Percentiles rank a stretch among this genome's conserved stretches.
Evolutionary conservation across 768 basidiomycete genomes (phyloP).

Genomic region (Mycena haematopus): DNA sequence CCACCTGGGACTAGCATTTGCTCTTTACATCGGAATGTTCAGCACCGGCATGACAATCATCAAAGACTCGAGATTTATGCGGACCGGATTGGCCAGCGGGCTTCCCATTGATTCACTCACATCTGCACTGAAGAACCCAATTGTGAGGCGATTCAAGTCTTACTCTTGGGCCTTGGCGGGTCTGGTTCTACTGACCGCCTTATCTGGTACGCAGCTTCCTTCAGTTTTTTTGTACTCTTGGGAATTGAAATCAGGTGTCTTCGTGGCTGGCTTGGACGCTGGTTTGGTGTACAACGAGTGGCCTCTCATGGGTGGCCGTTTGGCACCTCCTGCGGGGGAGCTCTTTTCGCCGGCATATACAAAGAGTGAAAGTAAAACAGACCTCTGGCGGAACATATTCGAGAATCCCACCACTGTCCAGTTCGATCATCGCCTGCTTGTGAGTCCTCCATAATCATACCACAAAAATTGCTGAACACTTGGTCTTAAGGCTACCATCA

Average conservation of each 20-base stretch:
- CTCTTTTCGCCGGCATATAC: slow-evolving; percentile 82
- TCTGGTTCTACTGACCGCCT: slow-evolving; percentile 88
- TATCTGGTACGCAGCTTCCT: slow-evolving; percentile 70
- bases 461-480: background rate
- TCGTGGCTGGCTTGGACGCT: slow-evolving; percentile 97
- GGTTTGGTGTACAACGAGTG: slow-evolving; percentile 98
- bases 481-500: slow-evolving; percentile 74
- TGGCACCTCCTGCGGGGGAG: slow-evolving; percentile 84
- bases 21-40: slow-evolving; percentile 95
- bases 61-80: slow-evolving; percentile 80
- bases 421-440: slow-evolving; percentile 93
- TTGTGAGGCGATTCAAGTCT: slow-evolving; percentile 63
- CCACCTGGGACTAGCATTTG: slow-evolving; percentile 89
- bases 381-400: slow-evolving; percentile 92
- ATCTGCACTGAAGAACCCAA: slow-evolving; percentile 58
- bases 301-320: slow-evolving; percentile 90
- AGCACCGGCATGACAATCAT: slow-evolving; percentile 74
- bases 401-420: slow-evolving; percentile 99
- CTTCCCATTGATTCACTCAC: slow-evolving; percentile 49
- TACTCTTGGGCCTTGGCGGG: slow-evolving; percentile 68
- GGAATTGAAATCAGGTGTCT: slow-evolving; percentile 69
- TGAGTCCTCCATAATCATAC: slow-evolving; percentile 45
- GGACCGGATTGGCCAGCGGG: slow-evolving; percentile 64
- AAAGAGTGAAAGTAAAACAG: slow-evolving; percentile 67
- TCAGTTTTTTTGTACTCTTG: slow-evolving; percentile 9